Conservation (phyloP, 139 green algal species). For the Gonium pectorale region DNA sequence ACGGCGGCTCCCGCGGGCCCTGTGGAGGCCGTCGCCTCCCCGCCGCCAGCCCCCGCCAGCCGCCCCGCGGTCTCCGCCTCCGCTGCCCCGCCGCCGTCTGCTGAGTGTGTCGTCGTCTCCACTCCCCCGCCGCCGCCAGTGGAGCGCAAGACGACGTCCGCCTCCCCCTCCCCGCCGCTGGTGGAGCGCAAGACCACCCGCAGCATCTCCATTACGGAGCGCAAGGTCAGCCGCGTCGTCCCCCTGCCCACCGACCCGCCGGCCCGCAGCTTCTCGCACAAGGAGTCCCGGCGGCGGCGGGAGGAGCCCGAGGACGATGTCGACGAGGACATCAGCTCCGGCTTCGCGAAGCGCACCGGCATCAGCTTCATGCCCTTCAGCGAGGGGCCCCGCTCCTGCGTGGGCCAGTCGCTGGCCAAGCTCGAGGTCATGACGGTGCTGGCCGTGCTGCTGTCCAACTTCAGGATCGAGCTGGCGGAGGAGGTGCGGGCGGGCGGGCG, state of each 20-base stretch:
- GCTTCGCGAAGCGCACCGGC: neutral
- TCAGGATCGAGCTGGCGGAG: conserved; percentile 32
- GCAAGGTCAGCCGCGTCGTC: too few relatives aligned
- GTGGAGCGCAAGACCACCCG: too few relatives aligned
- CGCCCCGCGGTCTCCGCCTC: neutral
- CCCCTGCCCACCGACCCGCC: too few relatives aligned
- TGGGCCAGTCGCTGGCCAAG: conserved; percentile 44
- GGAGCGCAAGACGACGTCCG: too few relatives aligned
- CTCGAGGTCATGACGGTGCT: conserved; percentile 45
- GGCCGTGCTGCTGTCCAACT: conserved; percentile 27
- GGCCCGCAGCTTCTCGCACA: too few relatives aligned
- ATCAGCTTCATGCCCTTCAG: conserved; percentile 46
- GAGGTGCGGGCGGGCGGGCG: conserved; percentile 4
- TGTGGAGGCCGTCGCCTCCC: neutral
- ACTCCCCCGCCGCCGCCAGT: too few relatives aligned
- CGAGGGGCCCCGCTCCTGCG: conserved; percentile 34
- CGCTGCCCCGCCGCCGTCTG: too few relatives aligned
- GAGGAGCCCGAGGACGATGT: neutral
- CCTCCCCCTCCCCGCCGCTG: too few relatives aligned
- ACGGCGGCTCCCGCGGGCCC: neutral
- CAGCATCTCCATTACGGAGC: too few relatives aligned
- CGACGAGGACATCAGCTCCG: neutral
- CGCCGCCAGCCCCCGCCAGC: too few relatives aligned
- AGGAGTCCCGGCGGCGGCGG: too few relatives aligned
- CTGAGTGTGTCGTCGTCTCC: too few relatives aligned